A percentile compares a stretch with the other conserved stretches of the same genome.
phyloP scores from a whole-genome alignment of 441 rosid genomes.

The Gossypium trilobum region DNA sequence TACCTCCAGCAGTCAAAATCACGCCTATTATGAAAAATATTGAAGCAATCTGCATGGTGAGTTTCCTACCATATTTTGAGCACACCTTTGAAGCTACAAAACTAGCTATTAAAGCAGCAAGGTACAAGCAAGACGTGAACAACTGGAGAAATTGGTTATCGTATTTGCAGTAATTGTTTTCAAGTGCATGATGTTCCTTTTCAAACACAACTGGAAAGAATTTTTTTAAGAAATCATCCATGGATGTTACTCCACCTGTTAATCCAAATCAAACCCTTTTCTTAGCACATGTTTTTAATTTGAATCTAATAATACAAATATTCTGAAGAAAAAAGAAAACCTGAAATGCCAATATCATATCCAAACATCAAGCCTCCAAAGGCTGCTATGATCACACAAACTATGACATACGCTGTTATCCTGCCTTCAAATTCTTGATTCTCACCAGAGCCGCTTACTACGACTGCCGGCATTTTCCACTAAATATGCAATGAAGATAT shows the following conservation, averaged over 20 bases:
- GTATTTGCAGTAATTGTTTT: conserved; percentile 55
- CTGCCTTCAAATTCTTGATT: conserved; percentile 42
- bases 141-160: conserved; percentile 40
- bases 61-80: conserved; percentile 30
- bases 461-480: conserved; percentile 34
- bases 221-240: conserved; percentile 48
- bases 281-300: neutral
- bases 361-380: conserved; percentile 51
- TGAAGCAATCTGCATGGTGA: conserved; percentile 32
- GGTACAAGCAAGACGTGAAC: conserved; percentile 53
- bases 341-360: too few species aligned
- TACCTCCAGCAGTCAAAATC: conserved; percentile 18
- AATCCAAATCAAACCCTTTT: neutral
- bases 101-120: conserved; percentile 51
- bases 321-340: too few species aligned
- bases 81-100: conserved; percentile 28
- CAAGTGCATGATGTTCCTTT: conserved; percentile 33
- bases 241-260: conserved; percentile 47
- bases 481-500: neutral
- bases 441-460: conserved; percentile 14
- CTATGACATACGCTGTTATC: conserved; percentile 34
- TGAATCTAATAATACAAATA: too few species aligned
- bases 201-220: conserved; percentile 41
- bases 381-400: conserved; percentile 46
- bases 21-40: conserved; percentile 28